phyloP scores from a whole-genome alignment of 176 grass and related monocot species.

The Triticum dicoccoides region DNA sequence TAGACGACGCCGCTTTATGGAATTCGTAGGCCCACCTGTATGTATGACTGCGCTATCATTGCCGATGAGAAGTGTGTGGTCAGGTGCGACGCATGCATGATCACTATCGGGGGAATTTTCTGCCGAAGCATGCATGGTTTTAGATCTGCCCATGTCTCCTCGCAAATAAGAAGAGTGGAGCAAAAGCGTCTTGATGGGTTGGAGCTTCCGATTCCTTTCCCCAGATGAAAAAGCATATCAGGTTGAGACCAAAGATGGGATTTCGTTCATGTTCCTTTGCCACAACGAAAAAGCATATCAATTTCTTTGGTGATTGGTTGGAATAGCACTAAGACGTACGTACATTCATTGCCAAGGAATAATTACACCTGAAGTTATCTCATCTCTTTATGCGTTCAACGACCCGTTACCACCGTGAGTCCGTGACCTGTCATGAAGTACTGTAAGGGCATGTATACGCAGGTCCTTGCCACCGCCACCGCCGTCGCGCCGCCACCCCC shows the following conservation, averaged over 20 bases:
- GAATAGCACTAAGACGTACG: background rate
- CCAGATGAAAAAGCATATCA: background rate
- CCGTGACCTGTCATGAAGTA: background rate
- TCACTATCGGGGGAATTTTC: background rate
- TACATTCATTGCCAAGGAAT: background rate
- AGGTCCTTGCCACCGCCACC: no score
- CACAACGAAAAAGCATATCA: background rate
- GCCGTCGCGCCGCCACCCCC: no score
- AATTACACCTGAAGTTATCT: background rate
- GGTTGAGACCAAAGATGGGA: background rate
- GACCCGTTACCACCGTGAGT: no score
- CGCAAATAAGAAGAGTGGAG: background rate
- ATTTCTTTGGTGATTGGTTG: background rate
- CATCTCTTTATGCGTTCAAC: background rate
- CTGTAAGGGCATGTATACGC: background rate
- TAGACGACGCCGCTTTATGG: background rate
- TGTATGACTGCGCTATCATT: background rate
- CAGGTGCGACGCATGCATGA: background rate
- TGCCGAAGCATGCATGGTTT: background rate
- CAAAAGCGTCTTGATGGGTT: background rate
- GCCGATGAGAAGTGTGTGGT: slow-evolving; percentile 1
- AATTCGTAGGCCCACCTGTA: background rate
- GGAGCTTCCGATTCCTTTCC: background rate
- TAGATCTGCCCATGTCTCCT: no score
- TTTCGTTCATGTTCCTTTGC: background rate